These are phyloP conservation scores for Skeletonema grethae DNA, from an alignment of 108 stramenopile genomes.

Conservation along the genomic window DNA sequence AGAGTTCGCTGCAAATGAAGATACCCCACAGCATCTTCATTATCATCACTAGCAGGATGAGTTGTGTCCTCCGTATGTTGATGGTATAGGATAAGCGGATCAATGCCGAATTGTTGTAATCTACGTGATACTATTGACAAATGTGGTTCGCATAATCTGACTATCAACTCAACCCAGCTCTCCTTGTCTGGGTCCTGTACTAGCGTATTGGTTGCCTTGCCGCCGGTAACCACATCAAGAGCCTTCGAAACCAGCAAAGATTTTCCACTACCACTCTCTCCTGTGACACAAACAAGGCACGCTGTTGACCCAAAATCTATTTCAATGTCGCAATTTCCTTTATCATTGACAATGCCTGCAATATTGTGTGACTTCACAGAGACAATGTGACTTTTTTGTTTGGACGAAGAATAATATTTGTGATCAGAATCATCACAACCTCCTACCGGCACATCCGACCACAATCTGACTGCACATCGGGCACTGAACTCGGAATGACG, in stretches of 20 bases:
- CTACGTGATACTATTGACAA: conserved; percentile 32
- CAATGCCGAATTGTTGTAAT: conserved; percentile 40
- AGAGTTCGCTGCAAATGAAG: conserved; percentile 15
- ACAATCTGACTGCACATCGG: background rate
- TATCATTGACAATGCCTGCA: conserved; percentile 37
- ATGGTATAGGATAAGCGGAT: conserved; percentile 29
- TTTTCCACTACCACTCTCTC: conserved; percentile 68
- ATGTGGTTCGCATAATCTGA: conserved; percentile 54
- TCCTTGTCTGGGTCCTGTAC: conserved; percentile 6
- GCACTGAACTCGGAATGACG: background rate
- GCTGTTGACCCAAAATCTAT: conserved; percentile 27
- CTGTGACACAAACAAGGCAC: conserved; percentile 37
- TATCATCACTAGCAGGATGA: background rate
- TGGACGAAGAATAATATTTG: background rate
- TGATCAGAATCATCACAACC: background rate
- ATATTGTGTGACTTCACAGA: conserved; percentile 37
- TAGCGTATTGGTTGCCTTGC: conserved; percentile 53
- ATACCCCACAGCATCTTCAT: conserved; percentile 5
- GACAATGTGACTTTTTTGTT: conserved; percentile 31
- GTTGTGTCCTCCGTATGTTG: background rate
- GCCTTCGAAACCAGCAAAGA: conserved; percentile 68
- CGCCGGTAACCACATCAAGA: conserved; percentile 64
- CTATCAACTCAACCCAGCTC: conserved; percentile 41
- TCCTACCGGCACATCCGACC: background rate
- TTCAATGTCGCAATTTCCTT: conserved; percentile 8